These are phyloP conservation scores for Crotalaria pallida DNA, from an alignment of 306 rosid species.

Conservation along the genomic window DNA sequence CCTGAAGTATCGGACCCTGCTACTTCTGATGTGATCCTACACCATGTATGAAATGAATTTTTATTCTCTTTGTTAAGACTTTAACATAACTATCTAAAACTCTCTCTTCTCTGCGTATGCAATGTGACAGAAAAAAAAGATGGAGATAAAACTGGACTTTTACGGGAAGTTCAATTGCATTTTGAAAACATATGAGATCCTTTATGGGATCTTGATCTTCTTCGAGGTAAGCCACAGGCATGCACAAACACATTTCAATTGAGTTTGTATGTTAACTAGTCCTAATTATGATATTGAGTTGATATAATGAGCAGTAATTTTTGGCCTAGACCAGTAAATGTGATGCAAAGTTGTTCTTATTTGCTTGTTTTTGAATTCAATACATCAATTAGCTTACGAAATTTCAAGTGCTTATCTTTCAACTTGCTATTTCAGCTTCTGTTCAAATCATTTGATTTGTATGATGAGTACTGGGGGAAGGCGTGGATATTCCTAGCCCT, in stretches of 20 bases:
- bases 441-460: slow-evolving; percentile 68
- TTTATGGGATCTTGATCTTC: slow-evolving; percentile 90
- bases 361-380: neutral
- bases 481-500: slow-evolving; percentile 96
- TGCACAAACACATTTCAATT: neutral
- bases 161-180: slow-evolving; percentile 88
- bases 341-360: neutral
- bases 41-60: neutral
- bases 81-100: neutral
- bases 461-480: slow-evolving; percentile 85
- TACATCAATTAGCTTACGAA: neutral
- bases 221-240: slow-evolving; percentile 63
- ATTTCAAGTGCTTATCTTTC: too few species aligned
- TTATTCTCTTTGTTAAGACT: neutral
- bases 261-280: slow-evolving; percentile 5
- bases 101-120: slow-evolving; percentile 18
- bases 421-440: slow-evolving; percentile 34
- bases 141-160: slow-evolving; percentile 84
- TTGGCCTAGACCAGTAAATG: too few species aligned
- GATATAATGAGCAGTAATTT: too few species aligned
- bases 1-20: too few species aligned
- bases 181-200: slow-evolving; percentile 73
- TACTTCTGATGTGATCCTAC: slow-evolving; percentile 7
- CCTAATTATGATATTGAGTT: slow-evolving; percentile 3
- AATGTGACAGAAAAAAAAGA: slow-evolving; percentile 66